Evolutionary conservation across 495 filamentous ascomycete genomes (phyloP), one percentile per base, ranked within the genome.

Genomic region (Hypoxylon cercidicola): DNA sequence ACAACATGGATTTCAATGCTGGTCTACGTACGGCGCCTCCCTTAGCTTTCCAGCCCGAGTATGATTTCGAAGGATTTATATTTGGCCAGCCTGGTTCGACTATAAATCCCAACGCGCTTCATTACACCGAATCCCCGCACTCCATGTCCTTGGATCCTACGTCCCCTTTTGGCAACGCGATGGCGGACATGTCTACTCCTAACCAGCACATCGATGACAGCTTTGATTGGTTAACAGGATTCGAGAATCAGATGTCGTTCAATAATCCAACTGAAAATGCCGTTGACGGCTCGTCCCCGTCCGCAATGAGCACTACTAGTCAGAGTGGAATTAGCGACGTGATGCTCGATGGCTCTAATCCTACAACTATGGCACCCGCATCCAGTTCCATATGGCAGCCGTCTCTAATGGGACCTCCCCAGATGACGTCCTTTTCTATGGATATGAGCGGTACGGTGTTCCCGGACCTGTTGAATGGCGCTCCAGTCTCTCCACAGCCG

Each of bases 31-130:
- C 93, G 10, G 93, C 93, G 4, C 92, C 92, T 0, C 86, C 91
- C 7, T 81, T 90, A 62, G 81, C 85, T 15, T 91, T 93, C 75
- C 86, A 81, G 50, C 77, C 84, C 34, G 89, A 89, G 13, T 88
- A 92, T 60, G 90, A 96, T 62, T 86, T 93, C 55, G 89, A 96
- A 64, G 79, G 85, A 28, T 77, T 92, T 55, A 81, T 92, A 48
- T 93, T 93, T 74, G 87, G 84, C 45, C 75, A 84, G 25, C 72
- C 79, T 8, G 74, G 77, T n/a, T 80, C 81, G 10, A 99, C 95
- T 48, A 91, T 99, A 76, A 98, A 99, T 75, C 95, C 95, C 15
- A 93, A 93, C 63, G 93, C 97, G 69, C 86, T 99, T 49, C 94
- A 98, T 75, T 95, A 95, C 73, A 91, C 84, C 71, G 91, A 92